Evolutionary conservation across 768 basidiomycete species (phyloP), one percentile per base, ranked within the genome.

Genomic region (Russula earlei): DNA sequence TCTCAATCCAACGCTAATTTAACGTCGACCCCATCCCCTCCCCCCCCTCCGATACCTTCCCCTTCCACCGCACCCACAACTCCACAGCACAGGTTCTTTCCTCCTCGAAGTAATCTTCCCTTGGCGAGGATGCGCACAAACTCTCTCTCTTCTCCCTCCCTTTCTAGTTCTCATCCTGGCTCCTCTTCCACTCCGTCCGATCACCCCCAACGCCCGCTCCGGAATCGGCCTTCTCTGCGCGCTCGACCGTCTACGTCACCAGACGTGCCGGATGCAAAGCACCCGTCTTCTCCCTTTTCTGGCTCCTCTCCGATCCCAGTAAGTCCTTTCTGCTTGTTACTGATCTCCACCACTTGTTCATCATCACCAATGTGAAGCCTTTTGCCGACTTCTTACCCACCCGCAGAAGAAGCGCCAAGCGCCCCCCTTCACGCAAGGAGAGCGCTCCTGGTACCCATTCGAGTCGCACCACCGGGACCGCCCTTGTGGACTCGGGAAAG

Each of bases 371-470:
- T 11, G 40, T 29, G n/a, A 33, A 62, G 61, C 59, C 59, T 9
- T 54, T 62, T 40, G 47, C 52, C 36, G 61, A 56, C 38, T 52
- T 62, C 17, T 56, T 60, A 19, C 59, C 59, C n/a, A n/a, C n/a
- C 11, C 59, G 54, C n/a, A 31, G 49, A 48, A 61, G 33, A 48
- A 62, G 52, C 34, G 41, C 36, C 38, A 55, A 52, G 22, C 60
- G 43, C n/a, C 22, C 46, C 14, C 10, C 47, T 33, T 33, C 33
- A 29, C 61, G 58, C 37, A 60, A 60, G 33, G 58, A 50, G 4
- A 47, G 29, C 31, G 48, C 8, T n/a, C 22, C 47, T 19, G 33
- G n/a, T n/a, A n/a, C 53, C 7, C 49, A 34, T 38, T 31, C 42
- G 11, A 54, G 40, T 15, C 24, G 20, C 44, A 36, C 15, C 14